Percentiles rank a stretch among this genome's conserved stretches.
Conservation (phyloP, 371 early-diverging fungal species). For the Mortierella sp. region DNA sequence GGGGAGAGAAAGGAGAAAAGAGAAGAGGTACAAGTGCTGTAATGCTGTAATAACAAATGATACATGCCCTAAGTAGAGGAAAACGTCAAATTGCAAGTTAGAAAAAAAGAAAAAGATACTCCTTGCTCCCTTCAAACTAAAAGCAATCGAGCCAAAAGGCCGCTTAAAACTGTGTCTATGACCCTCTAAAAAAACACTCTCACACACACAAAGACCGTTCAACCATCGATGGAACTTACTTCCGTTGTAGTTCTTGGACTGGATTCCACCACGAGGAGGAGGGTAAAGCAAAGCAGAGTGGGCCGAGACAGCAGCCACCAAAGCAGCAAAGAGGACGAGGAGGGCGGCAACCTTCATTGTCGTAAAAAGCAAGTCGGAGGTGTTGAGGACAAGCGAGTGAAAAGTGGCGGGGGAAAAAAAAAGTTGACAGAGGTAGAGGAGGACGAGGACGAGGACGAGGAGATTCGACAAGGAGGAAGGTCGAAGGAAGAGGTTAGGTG, state of each 20-base stretch:
- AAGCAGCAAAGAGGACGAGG: slow-evolving; percentile 21
- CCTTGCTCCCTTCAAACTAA: no score
- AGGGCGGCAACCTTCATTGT: slow-evolving; percentile 40
- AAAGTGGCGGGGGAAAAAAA: not conserved
- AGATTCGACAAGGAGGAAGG: not conserved
- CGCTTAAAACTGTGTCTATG: no score
- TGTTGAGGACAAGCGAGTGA: not conserved
- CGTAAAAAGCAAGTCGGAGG: not conserved
- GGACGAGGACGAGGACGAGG: not conserved
- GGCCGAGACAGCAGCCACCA: slow-evolving; percentile 33
- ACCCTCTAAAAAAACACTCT: no score
- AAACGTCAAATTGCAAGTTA: no score
- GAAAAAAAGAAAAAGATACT: no score
- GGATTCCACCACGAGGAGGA: slow-evolving; percentile 43
- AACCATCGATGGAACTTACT: not conserved
- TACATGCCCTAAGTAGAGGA: no score
- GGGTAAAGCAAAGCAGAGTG: slow-evolving; percentile 53
- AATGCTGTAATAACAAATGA: no score
- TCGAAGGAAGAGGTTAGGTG: no score
- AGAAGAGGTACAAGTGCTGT: no score
- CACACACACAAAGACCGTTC: no score
- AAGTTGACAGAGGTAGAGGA: not conserved
- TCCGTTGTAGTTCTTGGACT: slow-evolving; percentile 40
- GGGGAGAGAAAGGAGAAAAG: no score
- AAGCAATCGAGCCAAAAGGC: no score